phyloP scores from a whole-genome alignment of 257 asterid species.

The Datura wrightii region DNA sequence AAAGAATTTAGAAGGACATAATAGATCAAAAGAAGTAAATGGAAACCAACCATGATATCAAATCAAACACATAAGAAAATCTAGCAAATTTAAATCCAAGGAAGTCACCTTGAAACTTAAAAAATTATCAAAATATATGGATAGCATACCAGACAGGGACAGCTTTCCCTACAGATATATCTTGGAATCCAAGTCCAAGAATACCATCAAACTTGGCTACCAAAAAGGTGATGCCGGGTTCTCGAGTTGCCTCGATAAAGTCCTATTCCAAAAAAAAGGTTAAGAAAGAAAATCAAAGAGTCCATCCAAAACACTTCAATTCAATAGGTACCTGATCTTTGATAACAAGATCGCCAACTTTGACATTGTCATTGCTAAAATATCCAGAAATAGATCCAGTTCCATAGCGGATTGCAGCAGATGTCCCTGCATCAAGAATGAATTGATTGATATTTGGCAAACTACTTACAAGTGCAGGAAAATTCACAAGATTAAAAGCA shows the following conservation, averaged over 20 bases:
- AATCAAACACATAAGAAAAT: not conserved
- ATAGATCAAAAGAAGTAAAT: conserved; percentile 9
- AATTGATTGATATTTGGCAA: not conserved
- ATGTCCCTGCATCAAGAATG: conserved; percentile 64
- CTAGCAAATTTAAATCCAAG: no score
- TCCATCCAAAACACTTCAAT: conserved; percentile 1
- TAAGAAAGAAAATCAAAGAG: conserved; percentile 7
- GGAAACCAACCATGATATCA: not conserved
- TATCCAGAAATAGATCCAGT: conserved; percentile 93
- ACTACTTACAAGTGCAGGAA: not conserved
- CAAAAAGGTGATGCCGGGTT: conserved; percentile 82
- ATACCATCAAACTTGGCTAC: conserved; percentile 93
- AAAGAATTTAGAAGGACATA: not conserved
- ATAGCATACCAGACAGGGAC: conserved; percentile 81
- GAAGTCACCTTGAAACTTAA: not conserved
- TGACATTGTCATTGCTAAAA: conserved; percentile 73
- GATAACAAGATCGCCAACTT: conserved; percentile 69
- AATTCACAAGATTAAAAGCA: not conserved
- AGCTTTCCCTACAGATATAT: conserved; percentile 78
- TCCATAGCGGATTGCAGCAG: conserved; percentile 86
- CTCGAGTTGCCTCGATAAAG: conserved; percentile 86
- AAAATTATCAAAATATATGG: not conserved
- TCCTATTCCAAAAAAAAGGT: conserved; percentile 51
- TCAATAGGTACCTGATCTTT: conserved; percentile 65
- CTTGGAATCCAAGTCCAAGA: conserved; percentile 94